These are phyloP conservation scores for Wickerhamiella dianesei DNA, from an alignment of 805 yeast species.

Conservation along the genomic window DNA sequence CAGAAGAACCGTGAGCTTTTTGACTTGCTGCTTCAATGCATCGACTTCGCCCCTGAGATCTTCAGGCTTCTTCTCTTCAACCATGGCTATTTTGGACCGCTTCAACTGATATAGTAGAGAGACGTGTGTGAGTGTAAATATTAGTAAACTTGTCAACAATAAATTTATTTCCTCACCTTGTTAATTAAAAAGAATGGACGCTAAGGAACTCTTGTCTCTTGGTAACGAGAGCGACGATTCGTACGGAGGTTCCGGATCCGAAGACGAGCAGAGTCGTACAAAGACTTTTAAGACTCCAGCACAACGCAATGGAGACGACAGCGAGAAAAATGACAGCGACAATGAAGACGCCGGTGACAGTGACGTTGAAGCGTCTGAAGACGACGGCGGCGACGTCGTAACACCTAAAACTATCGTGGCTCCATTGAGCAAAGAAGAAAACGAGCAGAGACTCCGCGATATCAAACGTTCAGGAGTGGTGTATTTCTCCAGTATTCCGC, in stretches of 20 bases:
- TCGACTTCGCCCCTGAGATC: conserved; percentile 19
- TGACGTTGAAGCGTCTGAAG: conserved; percentile 17
- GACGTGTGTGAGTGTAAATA: background rate
- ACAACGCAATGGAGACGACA: background rate
- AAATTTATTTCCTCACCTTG: background rate
- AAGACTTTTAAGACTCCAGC: background rate
- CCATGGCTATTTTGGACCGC: background rate
- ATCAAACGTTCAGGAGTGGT: conserved; percentile 77
- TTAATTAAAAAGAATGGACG: background rate
- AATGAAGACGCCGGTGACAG: conserved; percentile 19
- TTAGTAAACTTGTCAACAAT: background rate
- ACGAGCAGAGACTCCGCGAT: conserved; percentile 29
- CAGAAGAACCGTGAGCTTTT: conserved; percentile 51
- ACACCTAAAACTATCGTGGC: conserved; percentile 13
- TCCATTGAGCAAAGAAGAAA: conserved; percentile 23
- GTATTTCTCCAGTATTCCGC: conserved; percentile 84
- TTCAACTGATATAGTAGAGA: background rate
- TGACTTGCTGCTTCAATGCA: conserved; percentile 33
- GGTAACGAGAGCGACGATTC: background rate
- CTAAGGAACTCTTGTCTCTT: background rate
- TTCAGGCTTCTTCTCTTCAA: background rate
- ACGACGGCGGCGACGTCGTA: conserved; percentile 5
- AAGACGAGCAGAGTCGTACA: background rate
- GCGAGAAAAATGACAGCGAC: background rate
- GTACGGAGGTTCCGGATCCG: background rate